Conservation (phyloP, 306 rosid species). For the Alnus glutinosa region DNA sequence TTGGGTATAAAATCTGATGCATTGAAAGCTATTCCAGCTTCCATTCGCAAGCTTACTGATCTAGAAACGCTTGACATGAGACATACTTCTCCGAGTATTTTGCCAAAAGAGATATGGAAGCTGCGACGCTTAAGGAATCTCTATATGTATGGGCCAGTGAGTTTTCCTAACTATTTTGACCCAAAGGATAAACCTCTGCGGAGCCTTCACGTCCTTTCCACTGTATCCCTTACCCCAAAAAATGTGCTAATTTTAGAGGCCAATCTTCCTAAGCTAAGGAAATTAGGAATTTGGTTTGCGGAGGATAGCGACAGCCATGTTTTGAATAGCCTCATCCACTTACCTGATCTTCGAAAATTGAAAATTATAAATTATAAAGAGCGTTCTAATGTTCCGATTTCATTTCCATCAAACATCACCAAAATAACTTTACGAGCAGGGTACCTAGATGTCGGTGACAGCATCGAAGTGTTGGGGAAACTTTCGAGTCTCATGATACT, state of each 20-base stretch:
- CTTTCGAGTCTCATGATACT: neutral
- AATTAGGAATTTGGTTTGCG: neutral
- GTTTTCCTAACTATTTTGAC: neutral
- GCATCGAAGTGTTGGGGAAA: neutral
- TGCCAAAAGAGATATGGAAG: neutral
- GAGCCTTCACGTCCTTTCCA: neutral
- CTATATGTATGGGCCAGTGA: neutral
- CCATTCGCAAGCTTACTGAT: neutral
- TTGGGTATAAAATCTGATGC: neutral
- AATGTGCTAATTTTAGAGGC: neutral
- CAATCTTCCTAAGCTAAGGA: neutral
- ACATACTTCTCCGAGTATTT: neutral
- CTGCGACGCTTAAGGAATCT: neutral
- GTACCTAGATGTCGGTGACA: neutral
- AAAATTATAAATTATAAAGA: neutral
- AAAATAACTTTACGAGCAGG: neutral
- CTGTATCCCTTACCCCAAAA: neutral
- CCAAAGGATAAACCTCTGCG: neutral
- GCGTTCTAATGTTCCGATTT: neutral
- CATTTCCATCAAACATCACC: neutral
- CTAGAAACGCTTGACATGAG: constrained; percentile 8
- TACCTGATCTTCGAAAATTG: neutral
- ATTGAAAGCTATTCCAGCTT: neutral
- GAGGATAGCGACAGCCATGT: neutral
- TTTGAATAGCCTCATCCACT: neutral